Evolutionary conservation across 805 yeast species (phyloP), one percentile per base, ranked within the genome.

Genomic region (Saccharomyces kudriavzevii): DNA sequence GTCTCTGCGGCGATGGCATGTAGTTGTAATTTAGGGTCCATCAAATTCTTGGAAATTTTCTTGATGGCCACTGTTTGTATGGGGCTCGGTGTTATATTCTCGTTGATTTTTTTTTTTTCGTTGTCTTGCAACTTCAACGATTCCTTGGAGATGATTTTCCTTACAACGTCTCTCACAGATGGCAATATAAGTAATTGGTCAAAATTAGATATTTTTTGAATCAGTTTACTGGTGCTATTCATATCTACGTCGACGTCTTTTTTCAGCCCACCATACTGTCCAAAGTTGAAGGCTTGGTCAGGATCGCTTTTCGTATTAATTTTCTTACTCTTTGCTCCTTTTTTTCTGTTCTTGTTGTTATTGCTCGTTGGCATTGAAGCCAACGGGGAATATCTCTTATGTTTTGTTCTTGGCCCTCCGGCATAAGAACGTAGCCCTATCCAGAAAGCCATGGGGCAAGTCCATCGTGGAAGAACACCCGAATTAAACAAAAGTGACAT

Each of bases 1-100:
- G 99, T 92, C 67, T 94, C 98, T 2, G 97, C 96, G 0, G 98
- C 97, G 52, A 92, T 69, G 2, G 94, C 81, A 73, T 81, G 89
- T 0, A 84, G 78, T 58, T 83, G 82, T 49, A 83, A 61, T 54
- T 75, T 71, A 6, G 66, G 67, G 26, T 69, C 69, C 71, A 69
- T 68, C 14, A 73, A 54, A 8, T 58, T 53, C 47, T 65, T 61
- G 1, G 73, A 61, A 24, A 73, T 54, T 27, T 60, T 62, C 52
- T 70, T 73, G 45, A 88, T 79, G 4, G 94, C 85, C 5, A 91
- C 85, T 3, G 81, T 76, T 70, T 92, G 99, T 46, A 92, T 87
- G 1, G 94, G 89, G 0, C 96, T 82, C 10, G 98, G 87, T 46
- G 60, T 66, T 9, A 73, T 67, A 10, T 52, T 52, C 1, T 56